Conservation (phyloP, 23 red algal species). For the Rhodosorus marinus region DNA sequence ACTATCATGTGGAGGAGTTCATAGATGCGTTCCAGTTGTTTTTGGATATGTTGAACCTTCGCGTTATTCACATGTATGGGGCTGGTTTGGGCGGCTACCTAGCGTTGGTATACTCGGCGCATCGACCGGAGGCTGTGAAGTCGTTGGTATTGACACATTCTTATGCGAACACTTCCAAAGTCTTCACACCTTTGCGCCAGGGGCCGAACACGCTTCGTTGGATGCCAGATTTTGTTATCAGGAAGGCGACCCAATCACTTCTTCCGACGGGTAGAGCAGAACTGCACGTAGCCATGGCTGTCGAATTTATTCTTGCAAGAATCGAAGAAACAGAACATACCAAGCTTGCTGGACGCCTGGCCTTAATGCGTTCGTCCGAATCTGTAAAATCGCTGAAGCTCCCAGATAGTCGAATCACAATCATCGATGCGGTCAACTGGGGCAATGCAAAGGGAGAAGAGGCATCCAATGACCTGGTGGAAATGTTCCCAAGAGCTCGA, state of each 20-base stretch:
- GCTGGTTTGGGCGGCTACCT: slow-evolving; percentile 77
- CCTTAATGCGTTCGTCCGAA: slow-evolving; percentile 6
- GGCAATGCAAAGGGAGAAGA: neutral
- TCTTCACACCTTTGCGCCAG: slow-evolving; percentile 14
- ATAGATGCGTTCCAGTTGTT: slow-evolving; percentile 55
- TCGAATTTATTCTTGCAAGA: slow-evolving; percentile 38
- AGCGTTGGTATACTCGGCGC: slow-evolving; percentile 39
- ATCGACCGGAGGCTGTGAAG: slow-evolving; percentile 28
- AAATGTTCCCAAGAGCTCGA: slow-evolving; percentile 30
- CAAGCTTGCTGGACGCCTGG: slow-evolving; percentile 37
- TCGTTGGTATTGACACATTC: slow-evolving; percentile 65
- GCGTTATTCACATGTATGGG: slow-evolving; percentile 55
- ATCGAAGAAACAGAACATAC: slow-evolving; percentile 15
- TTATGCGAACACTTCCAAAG: slow-evolving; percentile 20
- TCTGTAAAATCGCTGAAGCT: slow-evolving; percentile 17
- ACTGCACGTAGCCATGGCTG: slow-evolving; percentile 22
- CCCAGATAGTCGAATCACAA: slow-evolving; percentile 24
- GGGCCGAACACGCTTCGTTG: slow-evolving; percentile 44
- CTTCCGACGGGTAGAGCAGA: slow-evolving; percentile 28
- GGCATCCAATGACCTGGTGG: slow-evolving; percentile 4
- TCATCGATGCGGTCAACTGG: slow-evolving; percentile 46
- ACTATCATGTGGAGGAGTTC: slow-evolving; percentile 48
- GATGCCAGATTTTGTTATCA: slow-evolving; percentile 52
- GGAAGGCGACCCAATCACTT: slow-evolving; percentile 12
- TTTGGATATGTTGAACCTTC: slow-evolving; percentile 38